Percentiles rank a stretch among this genome's conserved stretches.
Evolutionary conservation across 1,284 basidiomycete species (phyloP).

Genomic region (Singerocomus rubriflavus): DNA sequence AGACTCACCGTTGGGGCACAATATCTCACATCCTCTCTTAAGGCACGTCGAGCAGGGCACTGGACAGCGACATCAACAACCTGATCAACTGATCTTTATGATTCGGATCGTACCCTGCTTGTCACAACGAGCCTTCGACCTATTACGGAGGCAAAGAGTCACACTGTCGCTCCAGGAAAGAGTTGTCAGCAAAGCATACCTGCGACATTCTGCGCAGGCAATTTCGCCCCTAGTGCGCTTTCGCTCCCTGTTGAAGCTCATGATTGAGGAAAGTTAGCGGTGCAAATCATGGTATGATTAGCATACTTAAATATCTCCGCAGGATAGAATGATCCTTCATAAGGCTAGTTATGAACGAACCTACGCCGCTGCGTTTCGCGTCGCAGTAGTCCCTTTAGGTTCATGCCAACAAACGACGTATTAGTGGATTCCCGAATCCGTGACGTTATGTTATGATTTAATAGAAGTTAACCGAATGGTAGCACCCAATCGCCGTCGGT

Average conservation of each 20-base stretch:
- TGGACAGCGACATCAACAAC: conserved; percentile 3
- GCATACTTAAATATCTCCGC: no score
- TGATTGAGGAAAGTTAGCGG: background rate
- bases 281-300: background rate
- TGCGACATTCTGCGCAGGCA: conserved; percentile 45
- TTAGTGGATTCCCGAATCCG: no score
- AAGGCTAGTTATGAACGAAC: background rate
- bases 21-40: conserved; percentile 45
- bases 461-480: no score
- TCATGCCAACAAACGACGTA: no score
- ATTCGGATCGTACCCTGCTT: conserved; percentile 26
- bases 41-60: conserved; percentile 31
- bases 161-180: conserved; percentile 21
- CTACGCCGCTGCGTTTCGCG: background rate
- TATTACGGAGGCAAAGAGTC: conserved; percentile 1
- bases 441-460: no score
- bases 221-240: conserved; percentile 38
- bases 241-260: conserved; percentile 16
- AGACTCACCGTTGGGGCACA: conserved; percentile 46
- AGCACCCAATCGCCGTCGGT: no score
- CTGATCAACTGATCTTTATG: background rate
- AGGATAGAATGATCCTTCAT: no score
- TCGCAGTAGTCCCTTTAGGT: no score
- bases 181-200: conserved; percentile 10
- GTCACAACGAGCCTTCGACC: conserved; percentile 25